Evolutionary conservation across 225 moss, liverwort and hornwort genomes (phyloP).

Genomic region (Pseudoscleropodium purum): DNA sequence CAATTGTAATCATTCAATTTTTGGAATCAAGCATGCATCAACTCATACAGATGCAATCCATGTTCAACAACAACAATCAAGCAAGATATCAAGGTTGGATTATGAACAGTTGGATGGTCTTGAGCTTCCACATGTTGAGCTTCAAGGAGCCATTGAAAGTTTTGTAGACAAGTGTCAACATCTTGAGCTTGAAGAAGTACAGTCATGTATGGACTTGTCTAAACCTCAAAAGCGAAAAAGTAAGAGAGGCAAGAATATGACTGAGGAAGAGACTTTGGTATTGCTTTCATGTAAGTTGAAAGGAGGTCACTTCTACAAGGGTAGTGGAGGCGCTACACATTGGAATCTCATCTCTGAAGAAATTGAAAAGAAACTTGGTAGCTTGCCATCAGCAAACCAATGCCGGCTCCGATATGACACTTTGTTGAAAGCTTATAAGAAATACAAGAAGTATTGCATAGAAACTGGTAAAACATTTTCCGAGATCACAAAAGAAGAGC

Average conservation of each 20-base stretch:
- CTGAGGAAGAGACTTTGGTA: neutral
- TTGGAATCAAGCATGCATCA: no score
- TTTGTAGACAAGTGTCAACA: rapidly evolving
- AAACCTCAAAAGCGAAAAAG: rapidly evolving
- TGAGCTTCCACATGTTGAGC: neutral
- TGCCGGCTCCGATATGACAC: neutral
- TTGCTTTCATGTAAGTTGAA: neutral
- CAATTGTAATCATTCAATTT: no score
- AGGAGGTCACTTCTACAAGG: neutral
- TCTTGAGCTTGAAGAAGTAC: no score
- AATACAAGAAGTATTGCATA: neutral
- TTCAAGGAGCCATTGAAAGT: no score
- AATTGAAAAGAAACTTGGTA: neutral
- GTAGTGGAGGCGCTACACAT: neutral
- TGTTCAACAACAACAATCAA: neutral
- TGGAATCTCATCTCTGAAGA: neutral
- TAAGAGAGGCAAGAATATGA: neutral
- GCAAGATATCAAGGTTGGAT: neutral
- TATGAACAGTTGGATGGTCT: neutral
- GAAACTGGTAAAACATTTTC: neutral
- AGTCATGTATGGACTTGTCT: neutral
- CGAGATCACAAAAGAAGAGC: neutral
- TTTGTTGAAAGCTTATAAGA: neutral
- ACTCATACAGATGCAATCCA: no score
- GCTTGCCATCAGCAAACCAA: neutral